A percentile compares a stretch with the other conserved stretches of the same genome.
These are phyloP conservation scores for Claviceps pusilla DNA, from an alignment of 2,329 filamentous ascomycete genomes.

Conservation along the genomic window DNA sequence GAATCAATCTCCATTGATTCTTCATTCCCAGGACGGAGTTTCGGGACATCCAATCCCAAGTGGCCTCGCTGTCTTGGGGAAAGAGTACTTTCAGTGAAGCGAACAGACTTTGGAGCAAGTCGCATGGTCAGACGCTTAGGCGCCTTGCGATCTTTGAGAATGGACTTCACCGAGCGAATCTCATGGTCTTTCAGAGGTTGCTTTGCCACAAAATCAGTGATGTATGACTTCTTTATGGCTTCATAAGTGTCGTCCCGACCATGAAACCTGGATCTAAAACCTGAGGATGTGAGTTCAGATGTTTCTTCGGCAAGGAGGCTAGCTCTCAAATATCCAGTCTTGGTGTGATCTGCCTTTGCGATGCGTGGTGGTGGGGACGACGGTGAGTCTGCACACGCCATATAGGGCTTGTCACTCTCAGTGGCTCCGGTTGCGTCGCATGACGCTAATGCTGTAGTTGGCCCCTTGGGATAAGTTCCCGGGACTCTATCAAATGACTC, in stretches of 20 bases:
- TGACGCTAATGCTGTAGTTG: conserved; percentile 3
- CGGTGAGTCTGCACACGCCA: background rate
- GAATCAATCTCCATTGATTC: background rate
- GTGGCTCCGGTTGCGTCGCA: background rate
- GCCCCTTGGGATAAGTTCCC: conserved; percentile 14
- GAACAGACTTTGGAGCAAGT: conserved; percentile 15
- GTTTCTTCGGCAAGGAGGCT: conserved; percentile 6
- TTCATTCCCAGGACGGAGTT: conserved; percentile 2
- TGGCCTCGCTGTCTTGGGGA: conserved; percentile 14
- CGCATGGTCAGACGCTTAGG: conserved; percentile 14
- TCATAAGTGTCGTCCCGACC: conserved; percentile 9
- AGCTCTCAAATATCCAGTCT: conserved; percentile 5
- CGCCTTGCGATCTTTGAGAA: conserved; percentile 15
- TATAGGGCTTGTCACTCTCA: background rate
- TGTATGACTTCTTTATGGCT: conserved; percentile 9
- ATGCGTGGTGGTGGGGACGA: conserved; percentile 1
- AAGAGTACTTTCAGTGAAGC: conserved; percentile 15
- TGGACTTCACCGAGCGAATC: conserved; percentile 12
- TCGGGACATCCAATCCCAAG: conserved; percentile 13
- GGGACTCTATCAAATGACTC: conserved; percentile 10
- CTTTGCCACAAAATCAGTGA: conserved; percentile 11
- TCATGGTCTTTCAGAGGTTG: conserved; percentile 9
- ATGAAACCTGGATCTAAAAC: conserved; percentile 10
- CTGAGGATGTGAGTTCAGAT: conserved; percentile 7
- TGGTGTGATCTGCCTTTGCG: conserved; percentile 2